Percentiles rank a stretch among this genome's conserved stretches.
phyloP scores from a whole-genome alignment of 2,329 filamentous ascomycete genomes.

The Trichoderma aggressivum region DNA sequence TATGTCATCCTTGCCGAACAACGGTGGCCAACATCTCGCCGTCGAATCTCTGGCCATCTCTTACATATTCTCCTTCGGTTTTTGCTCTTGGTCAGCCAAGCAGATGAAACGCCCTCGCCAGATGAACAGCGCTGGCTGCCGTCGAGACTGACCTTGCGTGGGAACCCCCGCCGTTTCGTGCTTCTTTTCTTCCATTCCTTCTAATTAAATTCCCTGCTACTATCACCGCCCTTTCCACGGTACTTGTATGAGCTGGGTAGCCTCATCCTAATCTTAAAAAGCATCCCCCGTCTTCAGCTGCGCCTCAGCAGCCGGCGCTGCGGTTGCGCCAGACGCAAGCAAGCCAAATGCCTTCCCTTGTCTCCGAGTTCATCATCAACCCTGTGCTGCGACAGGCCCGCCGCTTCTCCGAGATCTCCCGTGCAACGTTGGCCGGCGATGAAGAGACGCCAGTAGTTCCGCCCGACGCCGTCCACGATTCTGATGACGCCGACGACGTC shows the following conservation, averaged over 20 bases:
- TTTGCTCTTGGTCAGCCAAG: background rate
- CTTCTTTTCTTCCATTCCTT: background rate
- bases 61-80: background rate
- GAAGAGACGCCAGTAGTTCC: constrained; percentile 27
- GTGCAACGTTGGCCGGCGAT: constrained; percentile 37
- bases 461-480: constrained; percentile 29
- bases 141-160: background rate
- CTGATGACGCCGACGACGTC: constrained; percentile 24
- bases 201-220: background rate
- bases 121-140: background rate
- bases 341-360: constrained; percentile 56
- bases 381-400: constrained; percentile 64
- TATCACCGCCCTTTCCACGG: constrained; percentile 5
- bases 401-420: constrained; percentile 55
- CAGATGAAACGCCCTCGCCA: background rate
- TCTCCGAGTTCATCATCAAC: constrained; percentile 63
- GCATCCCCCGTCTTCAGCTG: background rate
- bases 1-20: constrained; percentile 21
- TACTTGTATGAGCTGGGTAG: background rate
- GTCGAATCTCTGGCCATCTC: background rate
- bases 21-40: constrained; percentile 2
- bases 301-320: constrained; percentile 2
- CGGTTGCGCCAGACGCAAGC: constrained; percentile 4
- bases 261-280: constrained; percentile 7
- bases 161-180: background rate